Evolutionary conservation across 371 early-diverging fungal genomes (phyloP), one percentile per base, ranked within the genome.

Genomic region (Mucor indicus): DNA sequence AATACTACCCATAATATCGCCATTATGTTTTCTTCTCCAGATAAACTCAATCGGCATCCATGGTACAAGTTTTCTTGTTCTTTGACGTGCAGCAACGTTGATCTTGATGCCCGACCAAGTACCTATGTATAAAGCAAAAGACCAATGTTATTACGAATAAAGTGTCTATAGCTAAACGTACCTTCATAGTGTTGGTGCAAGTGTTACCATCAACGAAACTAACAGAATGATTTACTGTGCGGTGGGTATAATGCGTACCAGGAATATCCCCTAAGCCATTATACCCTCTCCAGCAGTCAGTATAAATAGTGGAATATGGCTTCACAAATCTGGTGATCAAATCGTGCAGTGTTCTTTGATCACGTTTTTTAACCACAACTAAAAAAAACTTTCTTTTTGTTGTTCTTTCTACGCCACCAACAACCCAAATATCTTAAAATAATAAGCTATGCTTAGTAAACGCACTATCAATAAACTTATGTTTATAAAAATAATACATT

Each of bases 281-380:
- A 15, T 48, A 39, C 1, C 30, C 48, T 22, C 21, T 4, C 58
- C 58, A 57, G 9, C 38, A 47, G 29, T 57, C 58, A 0, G 58
- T 49, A 27, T 48, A 16, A 7, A 52, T 41, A 16, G 33, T 39
- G 0, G 39, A 38, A 2, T 48, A 52, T 31, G 42, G 40, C 15
- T 24, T 21, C 7, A 58, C 53, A 25, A 13, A 44, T 4, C 11
- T 6, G 13, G 6, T 11, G 23, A 58, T 52, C 10, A 58, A 27
- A 21, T 3, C 4, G 4, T 13, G 1, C 6, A 52, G 11, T 1
- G 48, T 57, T 15, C 3, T n/a, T 2, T 7, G 32, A 15, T 13
- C 45, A 4, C 59, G 19, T 21, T 43, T 19, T 8, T 16, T n/a
- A 0, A 60, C 54, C 21, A 41, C 42, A 11, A 32, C 31, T 2